These are phyloP conservation scores for Symbiodinium pilosum DNA, from an alignment of 73 alveolate genomes.

Conservation along the genomic window DNA sequence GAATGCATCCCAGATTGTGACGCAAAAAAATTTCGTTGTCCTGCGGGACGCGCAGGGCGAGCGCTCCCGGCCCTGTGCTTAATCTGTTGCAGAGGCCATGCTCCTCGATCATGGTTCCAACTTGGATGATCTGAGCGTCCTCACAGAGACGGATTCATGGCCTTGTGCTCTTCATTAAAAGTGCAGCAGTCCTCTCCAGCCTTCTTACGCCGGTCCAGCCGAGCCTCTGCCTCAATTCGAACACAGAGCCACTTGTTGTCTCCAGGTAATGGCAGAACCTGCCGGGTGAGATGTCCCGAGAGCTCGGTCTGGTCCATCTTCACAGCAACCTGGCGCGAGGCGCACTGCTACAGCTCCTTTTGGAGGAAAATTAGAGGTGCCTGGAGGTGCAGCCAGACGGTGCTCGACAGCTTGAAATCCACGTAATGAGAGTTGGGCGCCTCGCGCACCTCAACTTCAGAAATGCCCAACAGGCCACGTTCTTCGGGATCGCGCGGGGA, in stretches of 20 bases:
- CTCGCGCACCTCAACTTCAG: conserved; percentile 87
- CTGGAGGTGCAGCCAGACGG: conserved; percentile 46
- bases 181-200: conserved; percentile 82
- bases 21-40: conserved; percentile 75
- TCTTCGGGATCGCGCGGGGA: too few species aligned
- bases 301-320: conserved; percentile 83
- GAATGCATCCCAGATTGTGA: conserved; percentile 48
- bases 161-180: too few species aligned
- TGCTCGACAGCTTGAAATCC: conserved; percentile 84
- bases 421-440: conserved; percentile 68
- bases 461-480: too few species aligned
- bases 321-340: conserved; percentile 19
- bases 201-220: conserved; percentile 79
- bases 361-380: too few species aligned
- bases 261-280: not conserved
- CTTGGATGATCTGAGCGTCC: conserved; percentile 74
- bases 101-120: conserved; percentile 85
- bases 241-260: not conserved
- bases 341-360: too few species aligned
- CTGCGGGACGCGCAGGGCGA: not conserved
- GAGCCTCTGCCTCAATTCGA: conserved; percentile 44
- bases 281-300: conserved; percentile 81
- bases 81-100: too few species aligned
- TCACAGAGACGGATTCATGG: not conserved
- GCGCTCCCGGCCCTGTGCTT: too few species aligned